Percentiles rank a stretch among this genome's conserved stretches.
These are phyloP conservation scores for Sporothrix protearum DNA, from an alignment of 2,329 filamentous ascomycete species.

Conservation along the genomic window DNA sequence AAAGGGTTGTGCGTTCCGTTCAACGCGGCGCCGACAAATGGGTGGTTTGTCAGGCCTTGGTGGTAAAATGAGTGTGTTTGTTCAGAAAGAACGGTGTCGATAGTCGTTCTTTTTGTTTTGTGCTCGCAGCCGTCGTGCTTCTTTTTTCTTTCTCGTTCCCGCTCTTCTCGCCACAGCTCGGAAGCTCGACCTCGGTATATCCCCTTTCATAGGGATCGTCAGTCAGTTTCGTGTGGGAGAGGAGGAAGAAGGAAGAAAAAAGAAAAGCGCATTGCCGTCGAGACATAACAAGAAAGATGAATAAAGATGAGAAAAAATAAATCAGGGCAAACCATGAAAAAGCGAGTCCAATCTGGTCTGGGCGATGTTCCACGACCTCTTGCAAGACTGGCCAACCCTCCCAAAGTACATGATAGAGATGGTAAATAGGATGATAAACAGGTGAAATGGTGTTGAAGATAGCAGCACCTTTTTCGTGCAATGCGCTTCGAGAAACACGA, in stretches of 20 bases:
- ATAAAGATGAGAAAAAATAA: conserved; percentile 31
- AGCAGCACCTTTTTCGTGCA: not conserved
- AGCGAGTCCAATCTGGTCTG: conserved; percentile 21
- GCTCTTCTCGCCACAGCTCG: not conserved
- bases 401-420: conserved; percentile 25
- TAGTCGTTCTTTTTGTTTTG: not conserved
- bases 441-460: conserved; percentile 8
- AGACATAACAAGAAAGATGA: conserved; percentile 9
- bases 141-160: not conserved
- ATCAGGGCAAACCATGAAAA: conserved; percentile 24
- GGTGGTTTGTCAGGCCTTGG: not conserved
- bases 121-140: not conserved
- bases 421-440: conserved; percentile 22
- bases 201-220: conserved; percentile 26
- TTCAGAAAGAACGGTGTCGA: not conserved
- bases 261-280: conserved; percentile 16
- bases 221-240: not conserved
- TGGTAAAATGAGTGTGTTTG: not conserved
- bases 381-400: conserved; percentile 22
- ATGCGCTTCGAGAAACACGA: conserved; percentile 13
- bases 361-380: conserved; percentile 26
- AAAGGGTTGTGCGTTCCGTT: conserved; percentile 1
- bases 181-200: not conserved
- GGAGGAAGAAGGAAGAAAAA: conserved; percentile 24
- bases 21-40: not conserved